Evolutionary conservation across 2,329 filamentous ascomycete genomes (phyloP).

Genomic region (Diplocarpon mali): DNA sequence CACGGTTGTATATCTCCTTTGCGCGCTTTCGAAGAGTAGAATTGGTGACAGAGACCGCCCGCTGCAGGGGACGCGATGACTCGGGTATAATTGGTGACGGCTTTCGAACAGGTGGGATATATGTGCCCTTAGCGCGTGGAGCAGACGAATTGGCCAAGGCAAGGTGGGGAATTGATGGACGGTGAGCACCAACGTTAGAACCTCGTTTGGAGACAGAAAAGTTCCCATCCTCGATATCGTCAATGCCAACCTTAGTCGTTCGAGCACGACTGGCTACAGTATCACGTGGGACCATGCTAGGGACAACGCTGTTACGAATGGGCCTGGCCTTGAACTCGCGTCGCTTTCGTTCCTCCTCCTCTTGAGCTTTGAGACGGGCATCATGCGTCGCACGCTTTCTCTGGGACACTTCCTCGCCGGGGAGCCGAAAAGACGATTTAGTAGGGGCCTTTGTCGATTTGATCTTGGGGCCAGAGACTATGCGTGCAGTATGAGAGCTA

Average conservation of each 20-base stretch:
- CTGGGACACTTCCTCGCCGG: constrained; percentile 45
- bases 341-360: constrained; percentile 47
- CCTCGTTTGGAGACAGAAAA: constrained; percentile 22
- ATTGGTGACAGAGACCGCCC: constrained; percentile 40
- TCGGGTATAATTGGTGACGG: constrained; percentile 14
- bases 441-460: constrained; percentile 42
- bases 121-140: constrained; percentile 19
- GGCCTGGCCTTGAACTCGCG: constrained; percentile 56
- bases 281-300: constrained; percentile 37
- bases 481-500: constrained; percentile 28
- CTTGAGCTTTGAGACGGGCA: constrained; percentile 42
- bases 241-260: constrained; percentile 33
- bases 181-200: constrained; percentile 25
- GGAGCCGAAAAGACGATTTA: constrained; percentile 48
- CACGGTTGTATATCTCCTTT: constrained; percentile 42
- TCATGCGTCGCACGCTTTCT: constrained; percentile 43
- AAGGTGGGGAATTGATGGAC: constrained; percentile 27
- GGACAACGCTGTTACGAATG: constrained; percentile 34
- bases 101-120: constrained; percentile 14
- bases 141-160: constrained; percentile 25
- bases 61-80: constrained; percentile 28
- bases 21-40: constrained; percentile 41
- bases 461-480: constrained; percentile 32
- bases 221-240: constrained; percentile 15
- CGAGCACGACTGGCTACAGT: constrained; percentile 47